Evolutionary conservation across 2,329 filamentous ascomycete genomes (phyloP), one percentile per base, ranked within the genome.

Genomic region (Blastomyces parvus): DNA sequence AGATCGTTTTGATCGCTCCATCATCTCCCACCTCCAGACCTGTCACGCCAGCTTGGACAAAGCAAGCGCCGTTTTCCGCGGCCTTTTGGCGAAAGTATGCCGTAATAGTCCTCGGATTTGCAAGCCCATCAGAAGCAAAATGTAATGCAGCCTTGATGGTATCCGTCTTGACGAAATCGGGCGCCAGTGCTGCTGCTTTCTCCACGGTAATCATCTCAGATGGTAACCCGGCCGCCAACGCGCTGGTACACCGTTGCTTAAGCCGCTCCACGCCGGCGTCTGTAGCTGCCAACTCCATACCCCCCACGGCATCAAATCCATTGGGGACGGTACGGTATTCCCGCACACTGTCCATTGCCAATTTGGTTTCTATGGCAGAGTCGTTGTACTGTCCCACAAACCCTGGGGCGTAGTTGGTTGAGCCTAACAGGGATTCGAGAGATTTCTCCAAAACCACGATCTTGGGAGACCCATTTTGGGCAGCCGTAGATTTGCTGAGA

Each of bases 361-460:
- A 68, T 13, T 60, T 69, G 0, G 73, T 75, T 14, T 75, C 64
- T 1, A 70, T 66, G 0, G 68, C 46, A 8, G 70, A 72, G 53
- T 74, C 71, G 50, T 75, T 76, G 61, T 70, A 72, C 62, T 76
- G 72, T 27, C 73, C 74, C 6, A 76, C 68, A 33, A 75, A 74
- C 1, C 73, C 73, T 6, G 74, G 74, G 3, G 74, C 73, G 61
- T 71, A 66, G 19, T 70, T 71, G 0, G 73, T 76, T 9, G 74
- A 76, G 7, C 73, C 73, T 17, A 68, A 63, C 6, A 71, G 60
- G 0, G 64, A 55, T 6, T 65, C 64, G 8, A 73, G 64, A 9
- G 70, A 71, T 63, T 70, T 70, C 38, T 74, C 72, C 44, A 73
- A 63, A 40, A 72, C 61, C 11, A 69, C 55, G 1, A 74, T 63